Percentiles rank a stretch among this genome's conserved stretches.
phyloP scores from a whole-genome alignment of 2,329 filamentous ascomycete species.

The Huntiella abstrusa region DNA sequence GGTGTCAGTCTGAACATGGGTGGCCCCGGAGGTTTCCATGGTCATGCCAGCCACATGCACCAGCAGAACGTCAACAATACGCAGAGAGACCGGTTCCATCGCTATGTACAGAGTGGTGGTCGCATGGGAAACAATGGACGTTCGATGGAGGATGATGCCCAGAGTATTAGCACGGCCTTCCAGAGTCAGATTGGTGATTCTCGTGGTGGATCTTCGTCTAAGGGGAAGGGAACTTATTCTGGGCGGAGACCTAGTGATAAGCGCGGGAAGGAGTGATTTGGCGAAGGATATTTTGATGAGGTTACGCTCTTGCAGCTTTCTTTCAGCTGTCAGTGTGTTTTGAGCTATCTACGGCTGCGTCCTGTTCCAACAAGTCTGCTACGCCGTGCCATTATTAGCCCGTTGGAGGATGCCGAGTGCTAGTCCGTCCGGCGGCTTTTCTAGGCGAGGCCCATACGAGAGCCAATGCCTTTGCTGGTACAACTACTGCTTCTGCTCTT shows the following conservation, averaged over 20 bases:
- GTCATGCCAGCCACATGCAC: slow-evolving; percentile 1
- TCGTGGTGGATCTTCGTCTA: slow-evolving; percentile 15
- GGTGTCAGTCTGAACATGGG: slow-evolving; percentile 10
- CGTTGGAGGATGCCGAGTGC: no score
- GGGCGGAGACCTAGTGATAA: slow-evolving; percentile 3
- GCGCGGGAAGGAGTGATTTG: slow-evolving; percentile 7
- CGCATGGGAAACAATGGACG: slow-evolving; percentile 48
- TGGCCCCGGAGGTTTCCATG: neutral
- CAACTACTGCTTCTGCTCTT: no score
- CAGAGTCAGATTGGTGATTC: slow-evolving; percentile 65
- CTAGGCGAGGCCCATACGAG: no score
- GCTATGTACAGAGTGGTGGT: slow-evolving; percentile 76
- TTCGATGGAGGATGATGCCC: slow-evolving; percentile 74
- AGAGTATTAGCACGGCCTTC: slow-evolving; percentile 91
- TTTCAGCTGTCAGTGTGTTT: no score
- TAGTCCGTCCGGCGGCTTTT: no score
- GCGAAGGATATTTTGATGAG: neutral
- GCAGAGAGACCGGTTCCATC: slow-evolving; percentile 61
- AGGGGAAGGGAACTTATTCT: neutral
- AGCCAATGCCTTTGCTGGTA: no score
- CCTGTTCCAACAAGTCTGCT: no score
- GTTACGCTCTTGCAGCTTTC: no score
- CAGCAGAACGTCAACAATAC: slow-evolving; percentile 5
- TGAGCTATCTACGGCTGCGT: no score
- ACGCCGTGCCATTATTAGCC: no score